A percentile compares a stretch with the other conserved stretches of the same genome.
Conservation (phyloP, 768 basidiomycete genomes). For the Podaxis sp. region DNA sequence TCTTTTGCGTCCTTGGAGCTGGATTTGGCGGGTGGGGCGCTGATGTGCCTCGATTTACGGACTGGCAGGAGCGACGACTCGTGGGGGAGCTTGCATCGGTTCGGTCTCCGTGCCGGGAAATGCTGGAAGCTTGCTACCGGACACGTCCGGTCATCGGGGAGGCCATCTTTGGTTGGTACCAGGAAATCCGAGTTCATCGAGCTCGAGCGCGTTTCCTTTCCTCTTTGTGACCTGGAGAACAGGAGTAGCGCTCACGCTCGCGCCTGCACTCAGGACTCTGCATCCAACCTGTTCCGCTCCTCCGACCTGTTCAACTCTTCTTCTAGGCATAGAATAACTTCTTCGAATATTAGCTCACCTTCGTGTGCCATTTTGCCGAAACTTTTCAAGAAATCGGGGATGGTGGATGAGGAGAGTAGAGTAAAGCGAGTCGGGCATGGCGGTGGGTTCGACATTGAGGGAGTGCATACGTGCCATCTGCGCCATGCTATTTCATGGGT, state of each 20-base stretch:
- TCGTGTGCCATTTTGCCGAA: conserved; percentile 58
- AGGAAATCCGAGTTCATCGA: conserved; percentile 52
- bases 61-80: conserved; percentile 23
- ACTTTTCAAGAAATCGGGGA: conserved; percentile 78
- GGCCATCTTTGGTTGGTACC: conserved; percentile 33
- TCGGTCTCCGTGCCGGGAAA: conserved; percentile 39
- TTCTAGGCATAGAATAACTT: conserved; percentile 83
- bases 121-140: neutral
- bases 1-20: conserved; percentile 21
- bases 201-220: conserved; percentile 33
- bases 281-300: conserved; percentile 67
- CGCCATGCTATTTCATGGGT: conserved; percentile 87
- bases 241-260: conserved; percentile 51
- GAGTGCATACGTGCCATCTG: conserved; percentile 71
- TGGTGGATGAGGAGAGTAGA: conserved; percentile 75
- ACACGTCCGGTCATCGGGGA: conserved; percentile 18
- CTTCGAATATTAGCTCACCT: conserved; percentile 74
- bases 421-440: conserved; percentile 95
- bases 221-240: conserved; percentile 37
- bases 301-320: conserved; percentile 70
- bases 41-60: neutral
- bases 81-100: conserved; percentile 43
- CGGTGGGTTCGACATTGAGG: conserved; percentile 86
- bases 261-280: conserved; percentile 40
- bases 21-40: conserved; percentile 11